Evolutionary conservation across 176 grass and related monocot genomes (phyloP), one percentile per base, ranked within the genome.

Genomic region (Raddia distichophylla): DNA sequence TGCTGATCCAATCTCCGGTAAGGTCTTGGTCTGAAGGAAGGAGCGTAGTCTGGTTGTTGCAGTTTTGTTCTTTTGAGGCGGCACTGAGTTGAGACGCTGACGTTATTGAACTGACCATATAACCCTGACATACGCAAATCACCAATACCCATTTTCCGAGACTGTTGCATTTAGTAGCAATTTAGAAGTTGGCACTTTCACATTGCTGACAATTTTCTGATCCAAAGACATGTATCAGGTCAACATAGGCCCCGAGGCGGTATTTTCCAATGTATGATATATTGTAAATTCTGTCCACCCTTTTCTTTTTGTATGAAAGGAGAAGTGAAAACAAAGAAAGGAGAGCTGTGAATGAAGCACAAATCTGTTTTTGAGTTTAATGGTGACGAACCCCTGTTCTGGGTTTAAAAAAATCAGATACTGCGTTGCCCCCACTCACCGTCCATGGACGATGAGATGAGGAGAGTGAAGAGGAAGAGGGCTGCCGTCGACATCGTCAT

Each of bases 71-170:
- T 63, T 74, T 12, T 3, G 17, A 60, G 13, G 27, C 37, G 27
- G 40, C 4, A 5, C 27, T 75, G 13, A 80, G 15, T 68, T 19
- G 60, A 81, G 32, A 60, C 68, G 27, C 5, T 18, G 72, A 44
- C 72, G 43, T 57, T 42, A 43, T 74, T 35, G 43, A 60, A 67
- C 67, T 63, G 19, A 71, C 74, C 52, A 42, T 10, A 79, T 14
- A 63, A 64, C 15, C 48, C 59, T 83, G 71, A 47, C 68, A 58
- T 72, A 73, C 7, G 9, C 18, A 58, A 58, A 19, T 19, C 56
- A 9, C 56, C 3, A 19, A 58, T 19, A 58, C 56, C 56, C 56
- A 18, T 27, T 66, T 66, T 66, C 35, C 43, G 34, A 58, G 71
- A 14, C 35, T 47, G 75, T 79, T 44, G 60, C 14, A 35, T 35